These are phyloP conservation scores for Botrytis byssoidea DNA, from an alignment of 2,329 filamentous ascomycete genomes.

Conservation along the genomic window DNA sequence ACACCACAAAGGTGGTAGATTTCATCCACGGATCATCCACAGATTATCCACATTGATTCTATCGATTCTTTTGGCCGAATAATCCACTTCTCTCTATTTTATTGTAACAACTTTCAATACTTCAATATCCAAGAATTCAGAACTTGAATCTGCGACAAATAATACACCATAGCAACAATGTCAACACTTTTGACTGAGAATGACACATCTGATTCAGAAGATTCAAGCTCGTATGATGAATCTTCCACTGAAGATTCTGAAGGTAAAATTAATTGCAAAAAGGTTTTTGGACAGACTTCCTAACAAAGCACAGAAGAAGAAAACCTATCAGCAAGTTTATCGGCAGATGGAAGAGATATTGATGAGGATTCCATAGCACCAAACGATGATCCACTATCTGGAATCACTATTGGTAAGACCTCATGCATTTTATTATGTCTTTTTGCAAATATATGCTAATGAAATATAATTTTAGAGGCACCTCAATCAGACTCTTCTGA, in stretches of 20 bases:
- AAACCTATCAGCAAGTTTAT: neutral
- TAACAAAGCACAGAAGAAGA: neutral
- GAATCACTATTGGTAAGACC: neutral
- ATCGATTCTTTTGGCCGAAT: neutral
- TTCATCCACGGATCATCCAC: neutral
- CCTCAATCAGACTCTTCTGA: neutral
- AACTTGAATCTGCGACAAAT: neutral
- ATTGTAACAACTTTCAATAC: neutral
- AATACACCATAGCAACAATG: neutral
- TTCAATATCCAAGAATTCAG: no score
- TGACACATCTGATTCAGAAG: neutral
- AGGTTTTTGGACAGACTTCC: rapidly evolving
- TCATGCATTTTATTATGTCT: neutral
- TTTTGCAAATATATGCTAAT: neutral
- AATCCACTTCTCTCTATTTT: neutral
- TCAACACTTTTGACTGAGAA: neutral
- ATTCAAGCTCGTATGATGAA: neutral
- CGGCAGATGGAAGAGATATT: neutral
- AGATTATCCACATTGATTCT: neutral
- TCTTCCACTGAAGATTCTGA: neutral
- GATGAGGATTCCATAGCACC: neutral
- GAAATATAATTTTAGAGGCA: neutral
- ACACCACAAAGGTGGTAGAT: neutral
- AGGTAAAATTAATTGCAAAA: neutral
- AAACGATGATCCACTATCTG: neutral